Evolutionary conservation across 2,329 filamentous ascomycete genomes (phyloP), one percentile per base, ranked within the genome.

Genomic region (Colletotrichum gigasporum): DNA sequence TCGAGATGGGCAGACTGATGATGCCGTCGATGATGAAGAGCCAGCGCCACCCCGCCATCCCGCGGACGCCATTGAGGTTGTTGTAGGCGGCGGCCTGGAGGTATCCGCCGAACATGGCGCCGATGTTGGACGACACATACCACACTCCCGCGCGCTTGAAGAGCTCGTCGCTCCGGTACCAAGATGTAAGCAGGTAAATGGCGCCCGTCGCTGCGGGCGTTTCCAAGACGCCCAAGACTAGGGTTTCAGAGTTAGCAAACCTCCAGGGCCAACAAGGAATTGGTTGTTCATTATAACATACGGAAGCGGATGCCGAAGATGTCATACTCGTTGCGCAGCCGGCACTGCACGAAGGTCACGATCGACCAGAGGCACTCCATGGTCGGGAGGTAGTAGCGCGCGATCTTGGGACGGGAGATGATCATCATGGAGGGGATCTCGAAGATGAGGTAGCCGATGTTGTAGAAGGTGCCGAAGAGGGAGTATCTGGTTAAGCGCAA

Each of bases 11-110:
- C 4, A 86, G 73, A 3, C 79, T 82, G 68, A 85, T 85, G 18
- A 82, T 75, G 2, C 82, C 83, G 47, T 85, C 83, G 18, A 87
- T 84, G 12, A 87, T 82, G 44, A 86, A 86, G 0, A 85, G 71
- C 82, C 78, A 80, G 41, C 76, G 65, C 81, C 82, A 83, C 0
- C 82, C 82, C 0, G 79, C 72, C 71, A 80, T 78, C 1, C 82
- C 82, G 3, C 67, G 69, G 0, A 79, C 74, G 0, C 83, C 83
- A 37, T 83, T 79, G 0, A 85, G 74, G 41, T 81, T 81, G 9
- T 76, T 79, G 68, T 85, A 84, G 0, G 82, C 81, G 2, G 80
- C 83, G 4, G 82, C 79, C 67, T 84, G 81, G 0, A 85, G 72
- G 58, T 83, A 85, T 1, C 82, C 82, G 39, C 80, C 79, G 35